phyloP scores from a whole-genome alignment of 2,329 filamentous ascomycete species.

The Tympanopsis confertula region DNA sequence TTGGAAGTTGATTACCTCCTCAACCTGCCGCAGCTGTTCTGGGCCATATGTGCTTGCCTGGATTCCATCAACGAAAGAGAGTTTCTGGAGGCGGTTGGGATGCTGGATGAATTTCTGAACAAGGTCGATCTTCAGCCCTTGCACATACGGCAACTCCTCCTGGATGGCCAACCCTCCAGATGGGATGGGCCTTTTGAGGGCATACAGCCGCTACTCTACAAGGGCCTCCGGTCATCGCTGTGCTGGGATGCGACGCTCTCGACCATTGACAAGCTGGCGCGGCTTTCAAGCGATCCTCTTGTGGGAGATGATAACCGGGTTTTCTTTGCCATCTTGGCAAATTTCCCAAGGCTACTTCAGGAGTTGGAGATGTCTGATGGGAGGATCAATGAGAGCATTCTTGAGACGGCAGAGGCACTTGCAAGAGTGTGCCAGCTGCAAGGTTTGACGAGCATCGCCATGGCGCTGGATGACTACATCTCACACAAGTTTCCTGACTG shows the following conservation, averaged over 20 bases:
- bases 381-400: constrained; percentile 34
- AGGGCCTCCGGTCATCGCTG: constrained; percentile 76
- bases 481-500: constrained; percentile 53
- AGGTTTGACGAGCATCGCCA: constrained; percentile 53
- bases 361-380: constrained; percentile 54
- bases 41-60: constrained; percentile 91
- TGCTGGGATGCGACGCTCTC: constrained; percentile 70
- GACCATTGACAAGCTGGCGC: constrained; percentile 67
- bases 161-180: constrained; percentile 67
- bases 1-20: constrained; percentile 69
- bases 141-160: constrained; percentile 56
- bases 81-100: constrained; percentile 80
- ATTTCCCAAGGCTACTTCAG: constrained; percentile 74
- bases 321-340: constrained; percentile 77
- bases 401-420: constrained; percentile 60
- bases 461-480: constrained; percentile 60
- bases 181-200: constrained; percentile 90
- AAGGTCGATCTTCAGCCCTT: constrained; percentile 72
- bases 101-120: constrained; percentile 76
- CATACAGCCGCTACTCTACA: constrained; percentile 75
- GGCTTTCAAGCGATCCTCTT: constrained; percentile 66
- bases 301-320: constrained; percentile 74
- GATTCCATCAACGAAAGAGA: constrained; percentile 95
- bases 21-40: constrained; percentile 91
- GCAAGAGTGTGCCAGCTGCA: constrained; percentile 63